Base-by-base conservation (phyloP, 1,139 yeast genomes). In the Nakaseomyces glabratus region DNA sequence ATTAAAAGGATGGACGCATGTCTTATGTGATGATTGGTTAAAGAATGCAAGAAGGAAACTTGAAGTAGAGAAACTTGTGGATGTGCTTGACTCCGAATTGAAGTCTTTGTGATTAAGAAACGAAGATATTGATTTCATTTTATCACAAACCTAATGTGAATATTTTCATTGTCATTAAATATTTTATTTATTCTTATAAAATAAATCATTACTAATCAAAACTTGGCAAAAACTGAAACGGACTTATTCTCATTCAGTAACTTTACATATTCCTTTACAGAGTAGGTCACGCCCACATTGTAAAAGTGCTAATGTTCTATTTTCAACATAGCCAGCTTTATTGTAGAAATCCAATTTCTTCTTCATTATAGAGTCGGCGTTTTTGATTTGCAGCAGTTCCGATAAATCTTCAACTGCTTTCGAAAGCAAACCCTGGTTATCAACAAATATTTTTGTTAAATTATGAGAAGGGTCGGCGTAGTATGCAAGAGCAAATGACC, bases 1-100 rank as follows among this genome's bases (percentile, higher is more conserved):
- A 46, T 71, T 93, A 59, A 82, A 82, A 61, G 98, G 98, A 24
- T 85, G 95, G 95, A 74, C 94, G 28, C 79, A 93, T 68, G 73
- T 73, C 52, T 69, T 90, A 49, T 93, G 96, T 26, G 75, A 76
- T 47, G 96, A 85, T 58, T 90, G 97, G 97, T 74, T 93, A 25
- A 62, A 65, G 28, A 93, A 84, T 58, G 88, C 93, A 32, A 77
- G 96, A 67, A 80, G 77, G 65, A 77, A 94, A 57, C 68, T 86
- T 47, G 97, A 88, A 63, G 73, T 82, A 33, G 93, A 86, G 61
- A 80, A 86, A 50, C 66, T 88, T 54, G 69, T 85, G 37, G 74
- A 71, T 43, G 51, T 63, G 35, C 51, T 65, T 35, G 66, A 62
- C 39, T 43, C 58, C 37, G 68, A 63, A 43, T 48, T 61, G 28